Conservation (phyloP, 306 rosid species). For the Trifolium pratense region DNA sequence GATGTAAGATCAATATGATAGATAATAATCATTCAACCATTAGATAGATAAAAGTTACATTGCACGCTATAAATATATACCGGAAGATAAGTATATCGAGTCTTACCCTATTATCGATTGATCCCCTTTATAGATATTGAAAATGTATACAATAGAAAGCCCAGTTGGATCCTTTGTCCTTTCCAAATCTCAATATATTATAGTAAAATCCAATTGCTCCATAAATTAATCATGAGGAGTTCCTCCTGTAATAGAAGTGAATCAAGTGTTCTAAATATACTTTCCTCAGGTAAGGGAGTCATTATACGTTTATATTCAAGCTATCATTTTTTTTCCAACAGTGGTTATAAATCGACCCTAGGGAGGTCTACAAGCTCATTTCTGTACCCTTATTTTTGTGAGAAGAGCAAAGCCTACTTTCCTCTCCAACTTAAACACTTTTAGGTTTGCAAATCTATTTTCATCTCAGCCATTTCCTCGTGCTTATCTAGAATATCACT, state of each 20-base stretch:
- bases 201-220: too few species aligned
- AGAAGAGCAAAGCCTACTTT: conserved; percentile 6
- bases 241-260: conserved; percentile 3
- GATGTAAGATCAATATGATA: too few species aligned
- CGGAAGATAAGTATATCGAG: too few species aligned
- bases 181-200: too few species aligned
- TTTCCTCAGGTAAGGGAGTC: conserved; percentile 13
- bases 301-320: conserved; percentile 2
- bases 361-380: conserved; percentile 18
- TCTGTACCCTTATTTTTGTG: not conserved
- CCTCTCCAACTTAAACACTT: not conserved
- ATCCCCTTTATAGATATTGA: too few species aligned
- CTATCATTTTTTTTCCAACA: conserved; percentile 12
- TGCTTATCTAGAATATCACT: conserved; percentile 13
- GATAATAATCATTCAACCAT: too few species aligned
- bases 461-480: not conserved
- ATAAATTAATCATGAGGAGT: not conserved
- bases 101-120: too few species aligned
- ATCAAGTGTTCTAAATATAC: conserved; percentile 28
- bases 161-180: too few species aligned
- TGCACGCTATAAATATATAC: too few species aligned
- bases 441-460: conserved; percentile 30
- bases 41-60: too few species aligned
- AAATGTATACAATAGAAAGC: too few species aligned
- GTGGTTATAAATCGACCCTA: conserved; percentile 3